Conservation (phyloP, 1,284 basidiomycete species). For the Rhodotorula sp. region DNA sequence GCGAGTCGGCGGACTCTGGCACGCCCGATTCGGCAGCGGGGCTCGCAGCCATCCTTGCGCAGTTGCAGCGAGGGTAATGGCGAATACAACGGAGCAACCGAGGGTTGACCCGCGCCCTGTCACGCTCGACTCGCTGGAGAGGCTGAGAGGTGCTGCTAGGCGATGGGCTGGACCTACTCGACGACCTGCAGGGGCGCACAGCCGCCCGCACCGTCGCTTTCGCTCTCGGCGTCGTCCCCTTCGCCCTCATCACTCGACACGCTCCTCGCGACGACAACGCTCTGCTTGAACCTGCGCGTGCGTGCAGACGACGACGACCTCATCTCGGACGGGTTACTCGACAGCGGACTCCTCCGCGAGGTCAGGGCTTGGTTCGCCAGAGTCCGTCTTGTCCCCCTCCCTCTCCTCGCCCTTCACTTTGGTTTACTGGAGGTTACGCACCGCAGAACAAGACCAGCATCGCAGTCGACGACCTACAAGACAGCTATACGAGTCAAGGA, state of each 20-base stretch:
- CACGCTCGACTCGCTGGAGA: neutral
- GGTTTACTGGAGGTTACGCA: neutral
- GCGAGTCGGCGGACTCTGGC: constrained; percentile 4
- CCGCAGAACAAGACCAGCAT: constrained; percentile 2
- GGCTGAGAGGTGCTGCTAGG: neutral
- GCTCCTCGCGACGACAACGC: neutral
- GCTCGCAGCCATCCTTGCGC: neutral
- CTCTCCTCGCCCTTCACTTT: too few species aligned
- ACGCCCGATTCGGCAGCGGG: neutral
- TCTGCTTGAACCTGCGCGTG: neutral
- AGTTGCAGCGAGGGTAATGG: neutral
- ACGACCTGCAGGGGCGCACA: neutral
- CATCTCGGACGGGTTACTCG: neutral
- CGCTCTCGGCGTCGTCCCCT: neutral
- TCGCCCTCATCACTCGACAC: neutral
- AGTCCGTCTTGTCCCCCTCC: neutral
- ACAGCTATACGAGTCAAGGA: accelerated
- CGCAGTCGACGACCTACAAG: neutral
- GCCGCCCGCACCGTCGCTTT: neutral
- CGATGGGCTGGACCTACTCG: neutral
- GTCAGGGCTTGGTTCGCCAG: constrained; percentile 10
- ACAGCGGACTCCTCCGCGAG: constrained; percentile 12
- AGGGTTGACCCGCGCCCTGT: neutral
- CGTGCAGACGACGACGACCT: neutral
- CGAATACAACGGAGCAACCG: neutral